Conservation (phyloP, 192 early-diverging fungal genomes). For the Coemansia sp. region DNA sequence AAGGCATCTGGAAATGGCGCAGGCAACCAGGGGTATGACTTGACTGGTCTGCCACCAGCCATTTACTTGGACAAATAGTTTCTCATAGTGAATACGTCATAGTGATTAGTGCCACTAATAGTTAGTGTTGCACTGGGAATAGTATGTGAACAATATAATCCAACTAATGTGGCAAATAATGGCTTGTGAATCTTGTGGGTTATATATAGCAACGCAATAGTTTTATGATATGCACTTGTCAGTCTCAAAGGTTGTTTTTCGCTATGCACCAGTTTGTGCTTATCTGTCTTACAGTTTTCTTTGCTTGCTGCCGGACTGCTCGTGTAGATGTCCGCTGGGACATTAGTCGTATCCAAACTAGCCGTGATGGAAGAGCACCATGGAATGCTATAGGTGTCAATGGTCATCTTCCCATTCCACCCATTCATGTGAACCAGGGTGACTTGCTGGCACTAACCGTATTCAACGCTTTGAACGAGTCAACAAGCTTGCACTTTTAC, state of each 20-base stretch:
- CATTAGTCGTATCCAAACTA: constrained; percentile 60
- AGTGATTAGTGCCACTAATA: too few relatives aligned
- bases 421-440: constrained; percentile 6
- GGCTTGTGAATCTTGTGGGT: too few relatives aligned
- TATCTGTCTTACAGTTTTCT: too few relatives aligned
- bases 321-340: constrained; percentile 57
- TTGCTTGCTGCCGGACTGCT: too few relatives aligned
- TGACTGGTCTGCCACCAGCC: constrained; percentile 52
- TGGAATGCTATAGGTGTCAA: constrained; percentile 66
- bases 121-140: too few relatives aligned
- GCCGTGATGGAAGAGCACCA: constrained; percentile 59
- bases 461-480: constrained; percentile 55
- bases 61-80: not conserved
- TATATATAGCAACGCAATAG: too few relatives aligned
- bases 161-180: too few relatives aligned
- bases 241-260: too few relatives aligned
- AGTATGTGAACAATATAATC: too few relatives aligned
- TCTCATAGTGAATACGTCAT: too few relatives aligned
- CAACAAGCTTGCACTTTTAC: constrained; percentile 31
- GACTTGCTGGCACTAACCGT: constrained; percentile 34
- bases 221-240: too few relatives aligned
- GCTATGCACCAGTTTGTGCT: too few relatives aligned
- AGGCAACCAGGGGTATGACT: constrained; percentile 64
- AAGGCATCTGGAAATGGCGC: constrained; percentile 66
- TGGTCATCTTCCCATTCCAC: constrained; percentile 57